phyloP scores from a whole-genome alignment of 2,329 filamentous ascomycete genomes.

The Graphilbum sp. region DNA sequence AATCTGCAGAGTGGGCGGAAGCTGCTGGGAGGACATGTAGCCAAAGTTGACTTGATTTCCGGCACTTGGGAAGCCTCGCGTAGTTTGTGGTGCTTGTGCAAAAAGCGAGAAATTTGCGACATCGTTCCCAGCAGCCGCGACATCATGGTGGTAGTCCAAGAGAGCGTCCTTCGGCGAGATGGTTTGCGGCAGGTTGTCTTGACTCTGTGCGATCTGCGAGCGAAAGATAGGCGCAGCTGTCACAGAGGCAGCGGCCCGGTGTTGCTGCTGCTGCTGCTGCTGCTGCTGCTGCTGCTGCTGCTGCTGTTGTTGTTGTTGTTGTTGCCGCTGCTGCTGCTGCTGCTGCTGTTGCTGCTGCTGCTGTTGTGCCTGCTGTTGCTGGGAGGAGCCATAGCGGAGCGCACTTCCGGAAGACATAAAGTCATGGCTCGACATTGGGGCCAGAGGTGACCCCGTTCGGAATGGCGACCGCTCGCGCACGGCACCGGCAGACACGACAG shows the following conservation, averaged over 20 bases:
- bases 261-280: constrained; percentile 43
- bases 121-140: constrained; percentile 24
- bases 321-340: constrained; percentile 36
- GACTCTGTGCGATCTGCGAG: constrained; percentile 22
- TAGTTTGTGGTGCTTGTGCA: constrained; percentile 3
- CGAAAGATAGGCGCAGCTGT: constrained; percentile 23
- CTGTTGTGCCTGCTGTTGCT: constrained; percentile 15
- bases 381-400: constrained; percentile 32
- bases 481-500: constrained; percentile 24
- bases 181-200: constrained; percentile 49
- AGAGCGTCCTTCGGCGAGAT: constrained; percentile 91
- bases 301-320: constrained; percentile 24
- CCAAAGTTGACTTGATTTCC: neutral
- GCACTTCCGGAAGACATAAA: constrained; percentile 14
- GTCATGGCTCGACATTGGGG: constrained; percentile 29
- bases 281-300: constrained; percentile 20
- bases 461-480: constrained; percentile 68
- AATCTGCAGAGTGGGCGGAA: constrained; percentile 22
- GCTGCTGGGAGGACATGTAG: neutral
- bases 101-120: constrained; percentile 54
- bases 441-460: constrained; percentile 50
- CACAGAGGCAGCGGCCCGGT: constrained; percentile 31
- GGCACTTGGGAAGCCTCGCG: neutral
- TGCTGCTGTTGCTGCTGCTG: constrained; percentile 41
- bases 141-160: constrained; percentile 71